Evolutionary conservation across 2,329 filamentous ascomycete species (phyloP).

Genomic region (Neonectria punicea): DNA sequence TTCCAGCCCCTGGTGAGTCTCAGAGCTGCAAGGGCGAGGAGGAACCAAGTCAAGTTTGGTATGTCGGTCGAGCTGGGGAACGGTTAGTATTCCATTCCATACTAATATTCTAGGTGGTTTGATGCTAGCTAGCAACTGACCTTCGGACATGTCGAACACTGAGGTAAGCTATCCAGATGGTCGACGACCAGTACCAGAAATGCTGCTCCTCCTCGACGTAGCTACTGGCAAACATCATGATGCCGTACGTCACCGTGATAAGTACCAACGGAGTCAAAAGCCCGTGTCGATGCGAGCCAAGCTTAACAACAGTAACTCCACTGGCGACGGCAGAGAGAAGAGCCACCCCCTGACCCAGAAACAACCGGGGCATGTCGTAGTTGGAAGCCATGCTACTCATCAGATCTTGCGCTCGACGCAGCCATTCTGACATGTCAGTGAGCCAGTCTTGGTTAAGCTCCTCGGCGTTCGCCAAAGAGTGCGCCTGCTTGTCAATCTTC

Average conservation of each 20-base stretch:
- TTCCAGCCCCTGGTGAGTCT: conserved; percentile 86
- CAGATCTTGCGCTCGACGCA: conserved; percentile 76
- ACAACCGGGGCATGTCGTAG: conserved; percentile 78
- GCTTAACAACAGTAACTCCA: conserved; percentile 18
- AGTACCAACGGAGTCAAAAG: conserved; percentile 57
- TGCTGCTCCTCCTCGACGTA: conserved; percentile 99
- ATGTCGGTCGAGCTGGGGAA: conserved; percentile 41
- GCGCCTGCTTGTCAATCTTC: conserved; percentile 43
- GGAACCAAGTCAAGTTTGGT: conserved; percentile 45
- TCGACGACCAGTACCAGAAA: conserved; percentile 94
- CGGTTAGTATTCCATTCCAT: conserved; percentile 17
- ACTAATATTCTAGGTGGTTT: too few relatives aligned
- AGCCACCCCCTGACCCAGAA: conserved; percentile 55
- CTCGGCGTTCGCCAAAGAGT: conserved; percentile 31
- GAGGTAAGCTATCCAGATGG: conserved; percentile 72
- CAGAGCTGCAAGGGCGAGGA: conserved; percentile 67
- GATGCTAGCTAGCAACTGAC: conserved; percentile 40
- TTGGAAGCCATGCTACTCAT: conserved; percentile 94
- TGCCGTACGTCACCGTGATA: conserved; percentile 72
- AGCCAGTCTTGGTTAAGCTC: conserved; percentile 54
- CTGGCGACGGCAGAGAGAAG: conserved; percentile 44
- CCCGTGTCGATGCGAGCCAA: conserved; percentile 23
- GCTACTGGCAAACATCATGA: conserved; percentile 98
- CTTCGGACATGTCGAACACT: conserved; percentile 58
- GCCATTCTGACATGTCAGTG: conserved; percentile 66